These are phyloP conservation scores for Tetramitus jugosus DNA, from an alignment of 208 protist genomes.

Conservation along the genomic window DNA sequence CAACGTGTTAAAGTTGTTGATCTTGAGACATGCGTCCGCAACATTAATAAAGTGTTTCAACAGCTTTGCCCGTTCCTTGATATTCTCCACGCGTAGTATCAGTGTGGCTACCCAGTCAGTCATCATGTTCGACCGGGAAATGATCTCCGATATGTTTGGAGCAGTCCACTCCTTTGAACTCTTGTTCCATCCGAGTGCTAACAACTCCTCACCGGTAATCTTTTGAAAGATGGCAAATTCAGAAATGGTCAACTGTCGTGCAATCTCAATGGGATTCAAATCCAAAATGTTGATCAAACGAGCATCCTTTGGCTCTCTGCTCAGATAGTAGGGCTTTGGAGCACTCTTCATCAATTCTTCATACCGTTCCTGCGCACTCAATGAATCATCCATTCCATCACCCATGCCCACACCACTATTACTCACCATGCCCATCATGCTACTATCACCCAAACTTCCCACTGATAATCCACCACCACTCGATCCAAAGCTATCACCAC, in stretches of 20 bases:
- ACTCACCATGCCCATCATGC: not conserved
- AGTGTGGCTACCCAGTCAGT: not conserved
- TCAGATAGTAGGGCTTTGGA: not conserved
- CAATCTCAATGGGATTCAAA: constrained; percentile 21
- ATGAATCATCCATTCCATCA: too few species aligned
- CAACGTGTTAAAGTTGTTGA: constrained; percentile 34
- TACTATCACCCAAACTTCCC: not conserved
- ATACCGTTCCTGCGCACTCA: not conserved
- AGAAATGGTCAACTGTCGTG: constrained; percentile 24
- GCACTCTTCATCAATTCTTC: not conserved
- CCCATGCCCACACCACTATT: too few species aligned
- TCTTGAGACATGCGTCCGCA: constrained; percentile 23
- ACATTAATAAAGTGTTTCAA: constrained; percentile 34
- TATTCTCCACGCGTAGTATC: constrained; percentile 25
- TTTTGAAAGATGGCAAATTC: constrained; percentile 31
- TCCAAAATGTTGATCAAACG: constrained; percentile 1
- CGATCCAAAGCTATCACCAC: too few species aligned
- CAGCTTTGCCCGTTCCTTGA: constrained; percentile 25
- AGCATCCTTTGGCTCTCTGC: too few species aligned
- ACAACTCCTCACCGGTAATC: constrained; percentile 26
- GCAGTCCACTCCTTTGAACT: constrained; percentile 8
- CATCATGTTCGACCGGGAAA: constrained; percentile 30
- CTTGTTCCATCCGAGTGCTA: constrained; percentile 28
- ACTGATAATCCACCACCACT: not conserved
- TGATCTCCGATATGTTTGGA: constrained; percentile 33